phyloP scores from a whole-genome alignment of 140 eudicot genomes.

The Erigeron philadelphicus region DNA sequence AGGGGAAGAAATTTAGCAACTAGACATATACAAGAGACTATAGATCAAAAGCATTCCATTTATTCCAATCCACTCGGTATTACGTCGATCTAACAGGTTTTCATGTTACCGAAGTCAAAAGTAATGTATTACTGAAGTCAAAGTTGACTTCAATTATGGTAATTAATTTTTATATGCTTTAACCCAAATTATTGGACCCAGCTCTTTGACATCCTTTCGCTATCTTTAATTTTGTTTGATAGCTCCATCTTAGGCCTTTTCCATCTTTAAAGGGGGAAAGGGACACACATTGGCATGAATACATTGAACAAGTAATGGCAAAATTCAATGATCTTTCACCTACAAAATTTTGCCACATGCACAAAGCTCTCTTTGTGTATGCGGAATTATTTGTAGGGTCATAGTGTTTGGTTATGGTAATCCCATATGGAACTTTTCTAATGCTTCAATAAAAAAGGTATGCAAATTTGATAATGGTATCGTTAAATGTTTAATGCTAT shows the following conservation, averaged over 20 bases:
- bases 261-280: slow-evolving; percentile 28
- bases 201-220: slow-evolving; percentile 27
- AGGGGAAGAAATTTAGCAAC: too few relatives aligned
- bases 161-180: not conserved
- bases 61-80: too few relatives aligned
- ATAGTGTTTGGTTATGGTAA: slow-evolving; percentile 18
- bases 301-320: slow-evolving; percentile 34
- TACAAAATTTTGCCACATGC: slow-evolving; percentile 33
- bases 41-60: too few relatives aligned
- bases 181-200: slow-evolving; percentile 21
- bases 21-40: too few relatives aligned
- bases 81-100: too few relatives aligned
- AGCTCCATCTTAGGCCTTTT: slow-evolving; percentile 33
- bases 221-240: slow-evolving; percentile 34
- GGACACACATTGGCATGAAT: slow-evolving; percentile 32
- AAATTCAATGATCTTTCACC: slow-evolving; percentile 28
- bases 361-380: slow-evolving; percentile 14
- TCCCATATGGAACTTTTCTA: slow-evolving; percentile 18
- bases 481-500: not conserved
- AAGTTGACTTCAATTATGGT: slow-evolving; percentile 28
- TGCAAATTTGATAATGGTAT: not conserved
- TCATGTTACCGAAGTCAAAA: not conserved
- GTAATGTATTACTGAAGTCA: slow-evolving; percentile 13
- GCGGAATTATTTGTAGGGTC: slow-evolving; percentile 26
- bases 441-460: slow-evolving; percentile 3